These are phyloP conservation scores for Xylaria sp. DNA, from an alignment of 2,329 filamentous ascomycete genomes.

Conservation along the genomic window DNA sequence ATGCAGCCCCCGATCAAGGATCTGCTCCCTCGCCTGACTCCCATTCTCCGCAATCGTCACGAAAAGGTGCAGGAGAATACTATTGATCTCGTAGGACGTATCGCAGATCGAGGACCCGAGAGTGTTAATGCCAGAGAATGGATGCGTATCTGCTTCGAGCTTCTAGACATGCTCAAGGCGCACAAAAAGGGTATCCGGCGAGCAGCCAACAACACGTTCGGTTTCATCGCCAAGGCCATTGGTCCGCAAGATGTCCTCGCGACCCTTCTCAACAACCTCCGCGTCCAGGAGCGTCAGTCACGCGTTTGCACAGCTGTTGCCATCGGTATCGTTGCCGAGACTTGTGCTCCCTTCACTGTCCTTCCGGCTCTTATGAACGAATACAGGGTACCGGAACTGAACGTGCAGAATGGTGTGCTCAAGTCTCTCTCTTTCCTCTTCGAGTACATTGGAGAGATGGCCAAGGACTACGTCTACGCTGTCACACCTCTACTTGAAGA, in stretches of 20 bases:
- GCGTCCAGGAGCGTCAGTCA: conserved; percentile 95
- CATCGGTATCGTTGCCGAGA: conserved; percentile 97
- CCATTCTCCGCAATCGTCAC: conserved; percentile 96
- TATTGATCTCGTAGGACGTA: conserved; percentile 94
- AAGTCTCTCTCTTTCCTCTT: conserved; percentile 97
- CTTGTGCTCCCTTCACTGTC: conserved; percentile 95
- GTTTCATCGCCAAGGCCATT: conserved; percentile 98
- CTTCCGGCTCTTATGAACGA: conserved; percentile 99
- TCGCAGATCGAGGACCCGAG: conserved; percentile 93
- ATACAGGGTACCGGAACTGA: conserved; percentile 95
- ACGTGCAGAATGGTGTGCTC: conserved; percentile 97
- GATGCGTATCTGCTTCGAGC: conserved; percentile 99
- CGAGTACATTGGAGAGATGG: conserved; percentile 99
- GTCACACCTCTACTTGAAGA: conserved; percentile 94
- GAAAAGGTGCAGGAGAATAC: conserved; percentile 99
- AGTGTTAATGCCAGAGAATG: conserved; percentile 95
- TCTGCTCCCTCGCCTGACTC: conserved; percentile 85
- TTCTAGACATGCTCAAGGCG: conserved; percentile 98
- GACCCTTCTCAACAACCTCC: conserved; percentile 90
- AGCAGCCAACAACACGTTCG: conserved; percentile 98
- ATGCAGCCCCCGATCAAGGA: conserved; percentile 99
- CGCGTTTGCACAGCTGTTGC: conserved; percentile 98
- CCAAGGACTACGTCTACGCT: conserved; percentile 98
- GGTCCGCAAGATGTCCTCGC: conserved; percentile 95
- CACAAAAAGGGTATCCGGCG: conserved; percentile 99